Conservation (phyloP, 1,139 yeast species). For the Candida sp. region DNA sequence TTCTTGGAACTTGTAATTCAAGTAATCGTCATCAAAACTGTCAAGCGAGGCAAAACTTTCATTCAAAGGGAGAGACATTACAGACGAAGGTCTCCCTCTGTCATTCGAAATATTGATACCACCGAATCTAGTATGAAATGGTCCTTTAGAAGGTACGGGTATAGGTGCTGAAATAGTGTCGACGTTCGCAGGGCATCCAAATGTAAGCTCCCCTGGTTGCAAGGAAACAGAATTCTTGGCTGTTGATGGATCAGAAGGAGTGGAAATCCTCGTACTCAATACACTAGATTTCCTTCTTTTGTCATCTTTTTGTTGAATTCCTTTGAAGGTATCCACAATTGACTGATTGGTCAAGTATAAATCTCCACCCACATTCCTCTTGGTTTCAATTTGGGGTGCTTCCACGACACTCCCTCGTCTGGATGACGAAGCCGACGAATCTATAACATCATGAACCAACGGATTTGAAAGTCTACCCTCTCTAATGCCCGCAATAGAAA, state of each 20-base stretch:
- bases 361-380: slow-evolving; percentile 54
- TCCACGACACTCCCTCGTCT: slow-evolving; percentile 38
- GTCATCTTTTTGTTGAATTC: slow-evolving; percentile 45
- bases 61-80: slow-evolving; percentile 56
- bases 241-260: slow-evolving; percentile 12
- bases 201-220: slow-evolving; percentile 7
- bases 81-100: slow-evolving; percentile 28
- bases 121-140: slow-evolving; percentile 24
- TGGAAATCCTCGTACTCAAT: slow-evolving; percentile 15
- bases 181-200: neutral
- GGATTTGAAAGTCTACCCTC: slow-evolving; percentile 24
- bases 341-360: slow-evolving; percentile 47
- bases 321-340: slow-evolving; percentile 48
- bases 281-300: slow-evolving; percentile 40
- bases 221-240: slow-evolving; percentile 18
- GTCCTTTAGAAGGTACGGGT: slow-evolving; percentile 13
- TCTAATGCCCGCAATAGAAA: slow-evolving; percentile 31
- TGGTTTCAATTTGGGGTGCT: slow-evolving; percentile 47
- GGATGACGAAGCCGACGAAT: slow-evolving; percentile 21
- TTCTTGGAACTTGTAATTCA: slow-evolving; percentile 34
- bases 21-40: slow-evolving; percentile 62
- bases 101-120: slow-evolving; percentile 24
- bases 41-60: slow-evolving; percentile 79
- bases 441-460: slow-evolving; percentile 34
- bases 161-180: slow-evolving; percentile 15